These are phyloP conservation scores for Gloeophyllum trabeum DNA, from an alignment of 768 basidiomycete species.

Conservation along the genomic window DNA sequence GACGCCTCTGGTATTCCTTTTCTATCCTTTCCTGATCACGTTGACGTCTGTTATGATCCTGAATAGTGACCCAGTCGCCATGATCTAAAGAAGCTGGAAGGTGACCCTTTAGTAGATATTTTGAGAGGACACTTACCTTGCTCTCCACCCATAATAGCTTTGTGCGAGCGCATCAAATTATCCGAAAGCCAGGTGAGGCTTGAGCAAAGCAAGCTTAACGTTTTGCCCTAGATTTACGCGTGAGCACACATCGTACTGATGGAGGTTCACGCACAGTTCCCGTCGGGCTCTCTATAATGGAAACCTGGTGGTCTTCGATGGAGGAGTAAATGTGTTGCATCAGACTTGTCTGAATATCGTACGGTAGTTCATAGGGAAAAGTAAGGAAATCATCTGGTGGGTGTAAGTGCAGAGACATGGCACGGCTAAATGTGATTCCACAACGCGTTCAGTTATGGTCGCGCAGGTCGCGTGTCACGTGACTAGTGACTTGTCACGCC, in stretches of 20 bases:
- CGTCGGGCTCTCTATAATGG: slow-evolving; percentile 84
- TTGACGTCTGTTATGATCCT: slow-evolving; percentile 53
- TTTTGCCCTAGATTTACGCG: slow-evolving; percentile 56
- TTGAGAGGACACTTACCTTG: no score
- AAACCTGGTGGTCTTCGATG: slow-evolving; percentile 64
- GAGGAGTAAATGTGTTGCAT: slow-evolving; percentile 81
- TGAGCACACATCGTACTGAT: neutral
- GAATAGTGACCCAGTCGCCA: slow-evolving; percentile 70
- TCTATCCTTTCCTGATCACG: slow-evolving; percentile 62
- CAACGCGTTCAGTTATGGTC: neutral
- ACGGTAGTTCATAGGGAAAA: slow-evolving; percentile 80
- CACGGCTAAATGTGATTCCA: neutral
- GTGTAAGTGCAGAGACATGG: slow-evolving; percentile 25
- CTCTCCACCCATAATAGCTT: slow-evolving; percentile 61
- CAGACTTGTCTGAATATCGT: slow-evolving; percentile 73
- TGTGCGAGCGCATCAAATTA: slow-evolving; percentile 56
- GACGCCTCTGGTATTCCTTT: slow-evolving; percentile 46
- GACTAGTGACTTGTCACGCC: no score
- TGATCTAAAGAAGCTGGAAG: slow-evolving; percentile 35
- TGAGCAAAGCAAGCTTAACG: slow-evolving; percentile 68
- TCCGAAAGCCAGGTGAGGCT: slow-evolving; percentile 67
- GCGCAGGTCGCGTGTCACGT: neutral
- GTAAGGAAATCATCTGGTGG: slow-evolving; percentile 61
- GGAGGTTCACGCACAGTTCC: slow-evolving; percentile 51
- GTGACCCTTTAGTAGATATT: no score